Base-by-base conservation (phyloP, 1,284 basidiomycete species). In the Earliella scabrosa region DNA sequence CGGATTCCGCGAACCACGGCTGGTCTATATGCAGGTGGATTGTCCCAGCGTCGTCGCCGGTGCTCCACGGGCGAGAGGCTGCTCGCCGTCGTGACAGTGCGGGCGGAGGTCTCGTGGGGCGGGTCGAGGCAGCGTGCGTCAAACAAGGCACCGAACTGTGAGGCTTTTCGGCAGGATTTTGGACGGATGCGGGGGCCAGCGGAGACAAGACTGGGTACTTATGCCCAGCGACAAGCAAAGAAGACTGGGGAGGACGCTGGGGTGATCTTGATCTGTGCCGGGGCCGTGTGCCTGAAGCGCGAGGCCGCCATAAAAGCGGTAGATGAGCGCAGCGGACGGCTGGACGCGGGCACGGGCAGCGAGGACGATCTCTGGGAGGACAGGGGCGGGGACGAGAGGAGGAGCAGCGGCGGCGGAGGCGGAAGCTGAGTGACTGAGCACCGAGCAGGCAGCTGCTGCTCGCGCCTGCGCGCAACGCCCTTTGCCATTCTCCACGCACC, bases 201-300 rank as follows among this genome's bases (percentile, higher is more conserved):
- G 20, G 21, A 18, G 9, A 31, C 27, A 45, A 21, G 26, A 40
- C 14, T 20, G 45, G 45, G 20, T 35, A 23, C 6, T 18, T n/a
- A 14, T 23, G 9, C 20, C 3, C 21, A 47, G 16, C 34, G 40
- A 53, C 32, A 29, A 49, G 49, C 16, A 26, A 27, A 55, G 54
- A 47, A 43, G 20, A 34, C 34, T 29, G 21, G 20, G 20, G 36
- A 34, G 29, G 43, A 32, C 34, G 38, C 27, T 39, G 47, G 43
- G 43, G 47, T 52, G 49, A 60, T 43, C 52, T 39, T 52, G 54
- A 54, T 54, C 48, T 50, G 45, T 26, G 38, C 31, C 24, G 34
- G 38, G 18, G 43, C 29, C 36, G 53, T 34, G 52, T 54, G 58
- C 57, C 57, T 59, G 57, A 54, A 41, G 50, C 58, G 40, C 47